Base-by-base conservation (phyloP, 2,329 filamentous ascomycete genomes). In the Graphiopsis chlorocephala region DNA sequence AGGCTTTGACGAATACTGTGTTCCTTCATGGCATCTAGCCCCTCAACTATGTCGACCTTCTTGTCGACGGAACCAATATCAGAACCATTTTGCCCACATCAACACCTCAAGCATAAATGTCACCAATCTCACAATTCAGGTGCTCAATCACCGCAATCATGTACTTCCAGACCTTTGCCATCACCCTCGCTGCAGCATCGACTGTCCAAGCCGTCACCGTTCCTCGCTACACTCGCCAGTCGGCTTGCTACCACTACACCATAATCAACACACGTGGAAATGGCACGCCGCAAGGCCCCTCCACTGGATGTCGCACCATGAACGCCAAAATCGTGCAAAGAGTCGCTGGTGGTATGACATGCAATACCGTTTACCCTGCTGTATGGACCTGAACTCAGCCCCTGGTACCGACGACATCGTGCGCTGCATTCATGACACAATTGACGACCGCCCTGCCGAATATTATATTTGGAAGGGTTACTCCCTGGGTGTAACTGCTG, bases 311-410 rank as follows among this genome's bases (percentile, higher is more conserved):
- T 68, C 64, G 64, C n/a, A 75, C 72, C 38, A 77, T 78, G 72
- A 77, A 77, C 66, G 23, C 57, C 1, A 70, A 70, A 52, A 69
- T 76, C 42, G 67, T 55, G 17, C n/a, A 56, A 5, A 66, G 71
- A 23, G 57, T 75, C 12, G 59, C 72, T 2, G 75, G 76, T 2
- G 76, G 42, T 25, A 14, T 15, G 8, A 47, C n/a, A 20, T 77
- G 77, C 69, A 70, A 73, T 67, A 77, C 74, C 8, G 72, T 77
- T 38, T 78, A 78, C 63, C 53, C 72, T 10, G 76, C 76, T 1
- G 67, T 7, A 47, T 47, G 23, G 11, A 20, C 42, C n/a, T 20
- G 33, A 17, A 35, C 33, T 7, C 33, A 6, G 14, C 14, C 33
- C 33, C 2, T 3, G 33, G 33, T 14, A 35, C 33, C 33, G 33